Evolutionary conservation across 2,329 filamentous ascomycete species (phyloP).

Genomic region (Beauveria sp.): DNA sequence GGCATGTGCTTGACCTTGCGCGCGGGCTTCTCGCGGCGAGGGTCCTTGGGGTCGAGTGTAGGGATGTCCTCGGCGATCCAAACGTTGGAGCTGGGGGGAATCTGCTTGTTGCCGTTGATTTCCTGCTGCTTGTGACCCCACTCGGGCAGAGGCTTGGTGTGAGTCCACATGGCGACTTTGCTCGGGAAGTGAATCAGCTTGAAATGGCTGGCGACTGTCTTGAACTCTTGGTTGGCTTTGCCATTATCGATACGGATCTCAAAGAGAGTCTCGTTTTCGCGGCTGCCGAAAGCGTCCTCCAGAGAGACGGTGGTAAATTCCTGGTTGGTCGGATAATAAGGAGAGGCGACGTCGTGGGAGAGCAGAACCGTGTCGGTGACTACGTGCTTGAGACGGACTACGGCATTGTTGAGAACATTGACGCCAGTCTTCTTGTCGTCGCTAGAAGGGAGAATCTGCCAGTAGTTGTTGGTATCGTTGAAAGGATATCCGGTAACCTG

Average conservation of each 20-base stretch:
- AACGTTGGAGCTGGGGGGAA: constrained; percentile 80
- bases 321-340: constrained; percentile 94
- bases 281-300: constrained; percentile 64
- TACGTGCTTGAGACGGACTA: constrained; percentile 79
- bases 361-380: constrained; percentile 80
- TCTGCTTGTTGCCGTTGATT: constrained; percentile 98
- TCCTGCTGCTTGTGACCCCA: constrained; percentile 98
- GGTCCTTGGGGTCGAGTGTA: constrained; percentile 63
- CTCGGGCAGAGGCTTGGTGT: constrained; percentile 87
- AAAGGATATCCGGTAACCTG: constrained; percentile 97
- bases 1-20: constrained; percentile 75
- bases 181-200: constrained; percentile 91
- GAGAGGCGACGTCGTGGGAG: constrained; percentile 94
- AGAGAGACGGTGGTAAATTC: constrained; percentile 81
- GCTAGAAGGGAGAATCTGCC: constrained; percentile 75
- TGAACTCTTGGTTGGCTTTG: constrained; percentile 76
- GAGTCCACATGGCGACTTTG: constrained; percentile 99
- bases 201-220: constrained; percentile 86
- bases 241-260: constrained; percentile 85
- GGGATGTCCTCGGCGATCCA: constrained; percentile 91
- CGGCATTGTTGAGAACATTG: constrained; percentile 72
- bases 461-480: constrained; percentile 98
- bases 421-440: constrained; percentile 52
- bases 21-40: constrained; percentile 67
- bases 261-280: constrained; percentile 85